phyloP scores from a whole-genome alignment of 768 basidiomycete genomes.

The Agaricus subrufescens region DNA sequence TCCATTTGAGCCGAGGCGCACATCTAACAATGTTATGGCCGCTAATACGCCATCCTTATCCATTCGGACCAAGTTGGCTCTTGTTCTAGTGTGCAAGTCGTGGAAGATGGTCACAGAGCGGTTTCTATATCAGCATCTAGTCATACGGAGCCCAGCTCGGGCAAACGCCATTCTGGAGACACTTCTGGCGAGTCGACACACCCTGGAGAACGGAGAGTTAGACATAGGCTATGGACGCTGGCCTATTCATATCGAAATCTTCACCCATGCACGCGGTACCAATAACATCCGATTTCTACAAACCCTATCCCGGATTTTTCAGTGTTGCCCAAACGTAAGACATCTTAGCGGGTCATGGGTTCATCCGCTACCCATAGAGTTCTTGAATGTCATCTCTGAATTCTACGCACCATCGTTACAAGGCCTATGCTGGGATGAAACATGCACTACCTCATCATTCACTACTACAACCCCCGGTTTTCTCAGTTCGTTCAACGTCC shows the following conservation, averaged over 20 bases:
- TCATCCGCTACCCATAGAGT: conserved; percentile 36
- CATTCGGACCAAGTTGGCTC: conserved; percentile 44
- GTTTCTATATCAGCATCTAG: conserved; percentile 41
- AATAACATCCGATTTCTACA: conserved; percentile 33
- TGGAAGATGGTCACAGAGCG: conserved; percentile 41
- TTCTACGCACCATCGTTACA: conserved; percentile 37
- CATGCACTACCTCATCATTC: conserved; percentile 11
- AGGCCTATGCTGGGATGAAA: conserved; percentile 42
- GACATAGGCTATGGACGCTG: conserved; percentile 34
- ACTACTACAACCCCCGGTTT: conserved; percentile 30
- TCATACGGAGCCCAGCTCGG: conserved; percentile 39
- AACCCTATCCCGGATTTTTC: conserved; percentile 38
- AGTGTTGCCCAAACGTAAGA: conserved; percentile 38
- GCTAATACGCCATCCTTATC: conserved; percentile 41
- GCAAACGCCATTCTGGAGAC: conserved; percentile 32
- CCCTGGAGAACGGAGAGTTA: not conserved
- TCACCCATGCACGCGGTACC: conserved; percentile 38
- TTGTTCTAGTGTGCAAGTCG: conserved; percentile 42
- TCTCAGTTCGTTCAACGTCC: conserved; percentile 32
- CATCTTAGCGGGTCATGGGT: conserved; percentile 46
- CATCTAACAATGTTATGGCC: conserved; percentile 40
- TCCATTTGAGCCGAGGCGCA: conserved; percentile 38
- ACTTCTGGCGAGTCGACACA: conserved; percentile 22
- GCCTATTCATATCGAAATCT: conserved; percentile 44
- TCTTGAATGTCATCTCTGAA: conserved; percentile 34